These are phyloP conservation scores for Periconia macrospinosa DNA, from an alignment of 2,329 filamentous ascomycete genomes.

Conservation along the genomic window DNA sequence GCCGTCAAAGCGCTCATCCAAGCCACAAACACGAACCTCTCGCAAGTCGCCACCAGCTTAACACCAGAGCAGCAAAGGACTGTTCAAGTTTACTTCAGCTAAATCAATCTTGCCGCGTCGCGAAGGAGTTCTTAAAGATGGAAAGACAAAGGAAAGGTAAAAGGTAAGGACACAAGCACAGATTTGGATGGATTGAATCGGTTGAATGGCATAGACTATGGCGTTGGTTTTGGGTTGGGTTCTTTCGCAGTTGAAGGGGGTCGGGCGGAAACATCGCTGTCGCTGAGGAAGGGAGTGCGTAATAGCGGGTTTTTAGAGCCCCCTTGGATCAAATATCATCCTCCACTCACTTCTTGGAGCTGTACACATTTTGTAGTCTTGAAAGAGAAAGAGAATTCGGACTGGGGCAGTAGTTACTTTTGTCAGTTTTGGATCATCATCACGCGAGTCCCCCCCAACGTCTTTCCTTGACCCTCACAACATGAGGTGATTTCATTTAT, in stretches of 20 bases:
- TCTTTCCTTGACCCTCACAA: background rate
- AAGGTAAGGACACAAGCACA: background rate
- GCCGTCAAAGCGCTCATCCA: conserved; percentile 78
- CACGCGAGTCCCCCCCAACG: background rate
- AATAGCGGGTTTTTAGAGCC: too few relatives aligned
- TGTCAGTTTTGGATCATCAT: background rate
- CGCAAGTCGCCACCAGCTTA: conserved; percentile 74
- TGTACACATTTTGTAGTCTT: background rate
- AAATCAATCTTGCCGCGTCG: conserved; percentile 21
- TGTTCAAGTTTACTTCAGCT: conserved; percentile 78
- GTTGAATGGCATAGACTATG: too few relatives aligned
- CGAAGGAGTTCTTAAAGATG: too few relatives aligned
- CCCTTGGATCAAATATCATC: too few relatives aligned
- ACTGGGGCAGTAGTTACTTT: background rate
- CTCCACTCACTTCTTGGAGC: background rate
- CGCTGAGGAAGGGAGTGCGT: too few relatives aligned
- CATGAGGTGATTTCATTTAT: background rate
- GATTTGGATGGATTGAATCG: too few relatives aligned
- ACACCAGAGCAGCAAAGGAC: conserved; percentile 76
- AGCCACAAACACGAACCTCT: conserved; percentile 73
- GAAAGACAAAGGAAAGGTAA: background rate
- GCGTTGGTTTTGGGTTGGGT: too few relatives aligned
- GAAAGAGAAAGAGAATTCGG: too few relatives aligned
- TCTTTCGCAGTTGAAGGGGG: too few relatives aligned
- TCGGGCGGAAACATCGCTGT: too few relatives aligned